A percentile compares a stretch with the other conserved stretches of the same genome.
Conservation (phyloP, 2,329 filamentous ascomycete species). For the Ceratocystis eucalypticola region DNA sequence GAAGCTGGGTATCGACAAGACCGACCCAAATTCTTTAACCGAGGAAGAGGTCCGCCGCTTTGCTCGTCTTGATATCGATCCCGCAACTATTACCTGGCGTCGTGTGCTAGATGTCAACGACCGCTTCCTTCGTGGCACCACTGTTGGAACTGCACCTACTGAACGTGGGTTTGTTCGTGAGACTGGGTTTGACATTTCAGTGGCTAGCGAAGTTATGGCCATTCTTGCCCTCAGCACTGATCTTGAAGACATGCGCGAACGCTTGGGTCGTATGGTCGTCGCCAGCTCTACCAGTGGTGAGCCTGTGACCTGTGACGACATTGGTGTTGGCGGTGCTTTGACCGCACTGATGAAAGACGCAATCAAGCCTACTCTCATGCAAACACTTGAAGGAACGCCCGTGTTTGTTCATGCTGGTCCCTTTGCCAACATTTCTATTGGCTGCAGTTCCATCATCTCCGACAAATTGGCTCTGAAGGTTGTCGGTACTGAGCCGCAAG, state of each 20-base stretch:
- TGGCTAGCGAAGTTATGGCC: constrained; percentile 96
- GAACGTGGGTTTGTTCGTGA: constrained; percentile 80
- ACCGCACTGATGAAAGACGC: constrained; percentile 95
- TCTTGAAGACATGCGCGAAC: constrained; percentile 78
- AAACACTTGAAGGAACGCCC: constrained; percentile 90
- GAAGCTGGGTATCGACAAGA: constrained; percentile 94
- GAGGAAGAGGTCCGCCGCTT: constrained; percentile 79
- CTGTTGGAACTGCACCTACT: constrained; percentile 73
- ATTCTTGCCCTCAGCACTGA: constrained; percentile 87
- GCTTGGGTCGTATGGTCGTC: constrained; percentile 89
- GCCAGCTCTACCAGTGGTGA: constrained; percentile 75
- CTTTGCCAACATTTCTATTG: constrained; percentile 97
- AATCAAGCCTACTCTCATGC: constrained; percentile 98
- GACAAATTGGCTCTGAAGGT: constrained; percentile 95
- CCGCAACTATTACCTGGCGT: constrained; percentile 92
- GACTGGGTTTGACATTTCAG: constrained; percentile 95
- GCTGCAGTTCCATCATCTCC: constrained; percentile 86
- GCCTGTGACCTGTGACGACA: constrained; percentile 88
- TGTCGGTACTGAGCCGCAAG: constrained; percentile 82
- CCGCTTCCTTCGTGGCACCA: constrained; percentile 78
- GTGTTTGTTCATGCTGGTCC: constrained; percentile 96
- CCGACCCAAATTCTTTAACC: constrained; percentile 78
- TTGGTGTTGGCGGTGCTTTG: constrained; percentile 82
- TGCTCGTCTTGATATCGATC: constrained; percentile 90
- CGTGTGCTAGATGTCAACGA: constrained; percentile 96